Percentiles rank a stretch among this genome's conserved stretches.
Conservation (phyloP, 2,329 filamentous ascomycete genomes). For the Pezicula carpinea region DNA sequence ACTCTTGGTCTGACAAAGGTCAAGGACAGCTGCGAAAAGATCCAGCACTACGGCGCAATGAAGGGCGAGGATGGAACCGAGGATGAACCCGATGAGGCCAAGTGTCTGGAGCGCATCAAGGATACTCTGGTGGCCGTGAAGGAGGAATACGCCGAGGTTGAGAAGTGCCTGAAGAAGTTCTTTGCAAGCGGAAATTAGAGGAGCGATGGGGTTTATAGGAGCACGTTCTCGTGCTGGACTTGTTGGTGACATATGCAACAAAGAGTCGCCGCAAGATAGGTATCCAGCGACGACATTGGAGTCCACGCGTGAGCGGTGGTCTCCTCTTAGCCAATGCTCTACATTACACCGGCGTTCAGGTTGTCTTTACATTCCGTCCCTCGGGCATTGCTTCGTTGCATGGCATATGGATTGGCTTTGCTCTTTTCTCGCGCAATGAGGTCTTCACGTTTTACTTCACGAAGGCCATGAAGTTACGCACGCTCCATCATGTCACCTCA, state of each 20-base stretch:
- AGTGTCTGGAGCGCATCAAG: slow-evolving; percentile 65
- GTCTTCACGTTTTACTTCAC: too few relatives aligned
- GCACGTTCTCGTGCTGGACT: slow-evolving; percentile 20
- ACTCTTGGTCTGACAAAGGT: slow-evolving; percentile 89
- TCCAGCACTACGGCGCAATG: slow-evolving; percentile 83
- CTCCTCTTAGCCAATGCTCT: slow-evolving; percentile 14
- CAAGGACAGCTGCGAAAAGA: slow-evolving; percentile 91
- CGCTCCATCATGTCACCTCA: too few relatives aligned
- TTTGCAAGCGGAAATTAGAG: slow-evolving; percentile 16
- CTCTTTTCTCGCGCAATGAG: too few relatives aligned
- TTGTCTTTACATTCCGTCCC: not conserved
- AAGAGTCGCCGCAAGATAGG: slow-evolving; percentile 9
- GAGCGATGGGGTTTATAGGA: slow-evolving; percentile 4
- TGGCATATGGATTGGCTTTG: not conserved
- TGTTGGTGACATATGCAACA: slow-evolving; percentile 14
- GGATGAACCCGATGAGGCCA: slow-evolving; percentile 60
- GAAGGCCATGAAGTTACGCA: too few relatives aligned
- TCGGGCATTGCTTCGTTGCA: not conserved
- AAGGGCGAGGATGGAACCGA: slow-evolving; percentile 72
- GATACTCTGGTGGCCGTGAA: slow-evolving; percentile 69
- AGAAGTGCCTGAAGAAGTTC: slow-evolving; percentile 57
- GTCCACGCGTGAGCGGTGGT: slow-evolving; percentile 17
- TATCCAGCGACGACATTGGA: slow-evolving; percentile 22
- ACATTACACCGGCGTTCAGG: not conserved
- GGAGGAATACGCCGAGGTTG: slow-evolving; percentile 69